Evolutionary conservation across 345 rosid genomes (phyloP).

Genomic region (Bruguiera sexangula): DNA sequence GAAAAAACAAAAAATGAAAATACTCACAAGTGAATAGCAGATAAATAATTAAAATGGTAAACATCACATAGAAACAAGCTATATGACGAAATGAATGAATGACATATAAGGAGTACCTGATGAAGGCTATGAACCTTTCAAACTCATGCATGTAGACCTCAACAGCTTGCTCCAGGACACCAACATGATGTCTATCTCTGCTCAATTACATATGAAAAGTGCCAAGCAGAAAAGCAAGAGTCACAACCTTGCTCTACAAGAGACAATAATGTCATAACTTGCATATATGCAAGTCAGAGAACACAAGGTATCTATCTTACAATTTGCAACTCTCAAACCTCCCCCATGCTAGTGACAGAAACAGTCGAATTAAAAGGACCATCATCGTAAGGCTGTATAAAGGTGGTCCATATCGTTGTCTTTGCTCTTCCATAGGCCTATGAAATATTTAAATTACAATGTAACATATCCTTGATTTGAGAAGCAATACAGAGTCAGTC

Average conservation of each 20-base stretch:
- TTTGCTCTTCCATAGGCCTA: constrained; percentile 99
- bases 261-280: not conserved
- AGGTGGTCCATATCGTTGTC: constrained; percentile 93
- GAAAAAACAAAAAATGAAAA: too few relatives aligned
- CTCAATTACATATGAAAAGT: constrained; percentile 13
- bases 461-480: not conserved
- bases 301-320: constrained; percentile 40
- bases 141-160: constrained; percentile 66
- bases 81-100: not conserved
- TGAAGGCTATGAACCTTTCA: constrained; percentile 69
- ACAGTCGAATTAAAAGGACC: constrained; percentile 59
- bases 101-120: constrained; percentile 49
- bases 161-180: constrained; percentile 69
- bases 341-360: constrained; percentile 58
- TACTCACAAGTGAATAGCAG: not conserved
- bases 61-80: constrained; percentile 2
- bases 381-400: constrained; percentile 74
- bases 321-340: constrained; percentile 59
- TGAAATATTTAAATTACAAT: constrained; percentile 17
- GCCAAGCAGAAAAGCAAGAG: constrained; percentile 20
- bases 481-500: constrained; percentile 1
- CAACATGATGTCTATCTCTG: constrained; percentile 56
- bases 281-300: too few relatives aligned
- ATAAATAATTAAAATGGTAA: not conserved
- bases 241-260: constrained; percentile 16